phyloP scores from a whole-genome alignment of 345 rosid genomes.

The Populus davidiana region DNA sequence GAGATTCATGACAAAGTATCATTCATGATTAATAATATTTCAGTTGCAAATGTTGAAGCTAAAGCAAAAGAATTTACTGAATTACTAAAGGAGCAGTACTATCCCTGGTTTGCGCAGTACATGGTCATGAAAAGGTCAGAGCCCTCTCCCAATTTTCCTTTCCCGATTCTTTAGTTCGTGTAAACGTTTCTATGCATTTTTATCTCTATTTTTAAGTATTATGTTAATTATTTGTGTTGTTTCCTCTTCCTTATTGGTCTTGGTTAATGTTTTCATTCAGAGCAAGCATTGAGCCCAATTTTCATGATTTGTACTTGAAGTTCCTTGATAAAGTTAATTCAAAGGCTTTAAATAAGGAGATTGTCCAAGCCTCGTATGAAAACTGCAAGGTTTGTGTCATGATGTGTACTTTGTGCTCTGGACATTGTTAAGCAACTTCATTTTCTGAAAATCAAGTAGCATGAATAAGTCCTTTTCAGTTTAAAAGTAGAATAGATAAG shows the following conservation, averaged over 20 bases:
- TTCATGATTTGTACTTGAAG: constrained; percentile 91
- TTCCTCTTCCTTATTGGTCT: neutral
- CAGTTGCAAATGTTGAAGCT: constrained; percentile 67
- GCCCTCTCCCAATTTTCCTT: neutral
- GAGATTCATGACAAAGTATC: constrained; percentile 88
- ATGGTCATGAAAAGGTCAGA: constrained; percentile 97
- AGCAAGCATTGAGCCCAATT: constrained; percentile 97
- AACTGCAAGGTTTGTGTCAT: constrained; percentile 79
- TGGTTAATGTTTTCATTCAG: constrained; percentile 38
- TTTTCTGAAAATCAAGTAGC: neutral
- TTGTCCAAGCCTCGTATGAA: constrained; percentile 83
- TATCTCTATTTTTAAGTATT: neutral
- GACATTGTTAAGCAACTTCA: no score
- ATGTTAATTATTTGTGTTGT: neutral
- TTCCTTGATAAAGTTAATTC: constrained; percentile 85
- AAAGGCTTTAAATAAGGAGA: constrained; percentile 77
- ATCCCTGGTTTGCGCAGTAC: constrained; percentile 97
- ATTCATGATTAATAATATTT: constrained; percentile 83
- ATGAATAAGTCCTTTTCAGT: neutral
- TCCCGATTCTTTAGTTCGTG: neutral
- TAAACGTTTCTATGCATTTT: neutral
- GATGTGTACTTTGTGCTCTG: neutral
- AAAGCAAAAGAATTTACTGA: constrained; percentile 88
- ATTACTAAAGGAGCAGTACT: constrained; percentile 68
- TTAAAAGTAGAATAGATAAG: neutral